These are phyloP conservation scores for Myriosclerotinia duriaeana DNA, from an alignment of 2,329 filamentous ascomycete species.

Conservation along the genomic window DNA sequence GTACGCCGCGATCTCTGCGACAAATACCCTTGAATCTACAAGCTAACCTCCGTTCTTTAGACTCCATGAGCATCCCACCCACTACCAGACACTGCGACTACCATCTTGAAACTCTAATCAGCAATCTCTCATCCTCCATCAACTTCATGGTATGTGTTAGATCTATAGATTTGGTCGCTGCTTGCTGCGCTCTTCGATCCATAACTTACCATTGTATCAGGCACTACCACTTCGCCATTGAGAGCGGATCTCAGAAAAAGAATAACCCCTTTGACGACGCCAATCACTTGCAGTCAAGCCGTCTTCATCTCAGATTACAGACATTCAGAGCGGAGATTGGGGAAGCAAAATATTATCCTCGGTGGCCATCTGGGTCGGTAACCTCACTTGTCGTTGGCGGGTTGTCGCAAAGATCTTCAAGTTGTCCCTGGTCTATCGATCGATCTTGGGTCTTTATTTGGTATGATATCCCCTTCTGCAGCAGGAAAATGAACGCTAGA, in stretches of 20 bases:
- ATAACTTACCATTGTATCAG: conserved; percentile 20
- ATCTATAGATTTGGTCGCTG: neutral
- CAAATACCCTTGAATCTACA: neutral
- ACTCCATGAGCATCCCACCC: neutral
- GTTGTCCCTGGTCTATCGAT: neutral
- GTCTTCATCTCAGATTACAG: too few relatives aligned
- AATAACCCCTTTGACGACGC: too few relatives aligned
- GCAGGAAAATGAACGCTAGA: neutral
- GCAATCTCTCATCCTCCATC: neutral
- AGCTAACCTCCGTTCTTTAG: neutral
- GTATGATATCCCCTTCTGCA: neutral
- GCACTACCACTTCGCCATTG: conserved; percentile 31
- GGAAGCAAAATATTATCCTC: conserved; percentile 38
- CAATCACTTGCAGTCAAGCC: too few relatives aligned
- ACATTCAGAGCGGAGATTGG: too few relatives aligned
- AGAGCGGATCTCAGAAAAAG: too few relatives aligned
- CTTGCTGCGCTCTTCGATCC: neutral
- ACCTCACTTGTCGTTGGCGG: conserved; percentile 52
- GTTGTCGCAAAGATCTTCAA: conserved; percentile 33
- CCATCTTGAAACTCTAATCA: neutral
- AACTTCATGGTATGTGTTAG: neutral
- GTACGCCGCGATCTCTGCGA: neutral
- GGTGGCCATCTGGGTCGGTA: conserved; percentile 52
- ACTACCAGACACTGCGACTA: neutral
- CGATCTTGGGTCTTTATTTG: neutral